phyloP scores from a whole-genome alignment of 1,284 basidiomycete species.

The Trichosporon inkin region DNA sequence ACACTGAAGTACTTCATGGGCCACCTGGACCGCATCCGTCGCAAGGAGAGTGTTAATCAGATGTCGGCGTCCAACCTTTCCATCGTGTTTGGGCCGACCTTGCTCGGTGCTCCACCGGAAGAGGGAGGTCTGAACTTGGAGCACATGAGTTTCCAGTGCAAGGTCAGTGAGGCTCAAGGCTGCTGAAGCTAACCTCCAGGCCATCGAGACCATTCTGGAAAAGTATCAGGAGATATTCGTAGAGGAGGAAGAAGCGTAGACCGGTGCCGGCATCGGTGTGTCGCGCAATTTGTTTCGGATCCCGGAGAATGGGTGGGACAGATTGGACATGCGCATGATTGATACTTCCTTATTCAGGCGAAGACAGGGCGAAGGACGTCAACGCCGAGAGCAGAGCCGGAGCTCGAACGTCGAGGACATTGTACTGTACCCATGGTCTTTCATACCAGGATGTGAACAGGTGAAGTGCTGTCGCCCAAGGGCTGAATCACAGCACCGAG shows the following conservation, averaged over 20 bases:
- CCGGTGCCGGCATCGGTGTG: neutral
- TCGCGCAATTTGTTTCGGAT: neutral
- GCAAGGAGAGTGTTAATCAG: slow-evolving; percentile 72
- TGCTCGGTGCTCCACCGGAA: slow-evolving; percentile 64
- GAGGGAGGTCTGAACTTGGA: slow-evolving; percentile 54
- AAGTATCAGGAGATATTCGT: slow-evolving; percentile 83
- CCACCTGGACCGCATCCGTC: slow-evolving; percentile 80
- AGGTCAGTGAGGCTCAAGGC: slow-evolving; percentile 52
- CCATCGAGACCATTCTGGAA: slow-evolving; percentile 78
- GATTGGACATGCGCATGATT: neutral
- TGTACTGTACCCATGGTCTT: neutral
- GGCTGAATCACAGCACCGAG: no score
- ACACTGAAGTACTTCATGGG: slow-evolving; percentile 94
- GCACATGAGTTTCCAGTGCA: slow-evolving; percentile 64
- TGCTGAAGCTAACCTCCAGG: slow-evolving; percentile 52
- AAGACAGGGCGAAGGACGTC: neutral
- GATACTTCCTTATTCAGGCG: neutral
- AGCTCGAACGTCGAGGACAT: neutral
- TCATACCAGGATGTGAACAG: neutral
- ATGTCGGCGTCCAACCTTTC: slow-evolving; percentile 93
- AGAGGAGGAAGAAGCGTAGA: slow-evolving; percentile 56
- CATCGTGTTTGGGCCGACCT: slow-evolving; percentile 95
- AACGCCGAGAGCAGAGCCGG: neutral
- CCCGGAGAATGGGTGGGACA: neutral
- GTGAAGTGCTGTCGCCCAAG: neutral